phyloP scores from a whole-genome alignment of 2,329 filamentous ascomycete genomes.

The Trichoderma breve region DNA sequence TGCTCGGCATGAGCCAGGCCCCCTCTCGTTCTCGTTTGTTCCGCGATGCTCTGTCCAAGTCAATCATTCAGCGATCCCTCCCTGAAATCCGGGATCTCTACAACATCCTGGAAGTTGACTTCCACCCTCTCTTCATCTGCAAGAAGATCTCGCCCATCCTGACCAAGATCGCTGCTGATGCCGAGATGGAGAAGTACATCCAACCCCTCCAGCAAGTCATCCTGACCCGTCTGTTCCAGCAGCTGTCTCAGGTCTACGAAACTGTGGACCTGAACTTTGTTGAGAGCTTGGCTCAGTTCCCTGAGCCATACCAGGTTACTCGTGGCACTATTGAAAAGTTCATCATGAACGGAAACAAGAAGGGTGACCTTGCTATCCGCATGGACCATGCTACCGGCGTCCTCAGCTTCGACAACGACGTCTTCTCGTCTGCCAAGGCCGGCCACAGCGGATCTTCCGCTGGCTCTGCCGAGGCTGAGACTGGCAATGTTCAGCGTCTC shows the following conservation, averaged over 20 bases:
- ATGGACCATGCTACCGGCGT: constrained; percentile 95
- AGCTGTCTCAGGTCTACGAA: constrained; percentile 97
- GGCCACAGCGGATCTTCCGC: constrained; percentile 78
- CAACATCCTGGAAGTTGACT: constrained; percentile 98
- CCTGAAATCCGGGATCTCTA: constrained; percentile 96
- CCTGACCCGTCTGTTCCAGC: constrained; percentile 95
- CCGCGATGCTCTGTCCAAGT: constrained; percentile 94
- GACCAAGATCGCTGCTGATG: constrained; percentile 85
- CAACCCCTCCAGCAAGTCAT: constrained; percentile 96
- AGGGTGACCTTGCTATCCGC: constrained; percentile 93
- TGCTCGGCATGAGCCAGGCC: constrained; percentile 87
- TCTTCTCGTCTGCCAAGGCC: constrained; percentile 95
- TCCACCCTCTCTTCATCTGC: constrained; percentile 98
- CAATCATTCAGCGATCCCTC: constrained; percentile 84
- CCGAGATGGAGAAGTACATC: constrained; percentile 97
- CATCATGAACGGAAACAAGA: constrained; percentile 99
- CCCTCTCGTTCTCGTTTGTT: constrained; percentile 89
- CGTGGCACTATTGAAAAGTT: constrained; percentile 96
- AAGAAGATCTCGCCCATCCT: constrained; percentile 98
- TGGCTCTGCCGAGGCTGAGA: constrained; percentile 84
- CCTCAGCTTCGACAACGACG: constrained; percentile 94
- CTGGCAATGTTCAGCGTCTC: constrained; percentile 83
- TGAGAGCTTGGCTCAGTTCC: constrained; percentile 89
- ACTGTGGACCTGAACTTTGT: constrained; percentile 94
- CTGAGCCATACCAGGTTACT: constrained; percentile 90